Percentiles rank a stretch among this genome's conserved stretches.
Conservation (phyloP, 768 basidiomycete species). For the Termitomyces sp. region DNA sequence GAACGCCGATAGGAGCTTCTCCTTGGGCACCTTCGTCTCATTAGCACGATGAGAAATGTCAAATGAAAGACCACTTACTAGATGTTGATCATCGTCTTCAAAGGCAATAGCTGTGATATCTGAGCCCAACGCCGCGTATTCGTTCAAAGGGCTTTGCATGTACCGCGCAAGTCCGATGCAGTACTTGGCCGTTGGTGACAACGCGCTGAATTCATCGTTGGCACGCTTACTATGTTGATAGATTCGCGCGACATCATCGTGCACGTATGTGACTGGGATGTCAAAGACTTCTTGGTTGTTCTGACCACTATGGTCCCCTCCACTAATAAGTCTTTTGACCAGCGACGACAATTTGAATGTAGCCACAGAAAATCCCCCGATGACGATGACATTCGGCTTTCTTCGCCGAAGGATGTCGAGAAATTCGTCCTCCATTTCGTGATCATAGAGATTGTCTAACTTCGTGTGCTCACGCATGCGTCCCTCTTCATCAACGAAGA, state of each 20-base stretch:
- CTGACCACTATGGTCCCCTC: neutral
- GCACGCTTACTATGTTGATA: slow-evolving; percentile 91
- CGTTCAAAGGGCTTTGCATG: slow-evolving; percentile 89
- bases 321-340: slow-evolving; percentile 49
- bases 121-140: slow-evolving; percentile 83
- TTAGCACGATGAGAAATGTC: slow-evolving; percentile 1
- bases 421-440: slow-evolving; percentile 67
- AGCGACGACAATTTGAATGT: slow-evolving; percentile 65
- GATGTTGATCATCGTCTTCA: slow-evolving; percentile 80
- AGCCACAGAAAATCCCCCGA: slow-evolving; percentile 84
- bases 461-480: slow-evolving; percentile 87
- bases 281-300: slow-evolving; percentile 41
- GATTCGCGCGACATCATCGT: slow-evolving; percentile 89
- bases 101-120: slow-evolving; percentile 83
- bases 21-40: slow-evolving; percentile 62
- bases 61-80: slow-evolving; percentile 43
- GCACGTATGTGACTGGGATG: slow-evolving; percentile 76
- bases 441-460: slow-evolving; percentile 80
- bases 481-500: slow-evolving; percentile 85
- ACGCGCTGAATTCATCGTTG: slow-evolving; percentile 71
- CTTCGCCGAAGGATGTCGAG: slow-evolving; percentile 76
- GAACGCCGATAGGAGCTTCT: slow-evolving; percentile 75
- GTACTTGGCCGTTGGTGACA: slow-evolving; percentile 80
- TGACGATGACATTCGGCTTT: slow-evolving; percentile 81
- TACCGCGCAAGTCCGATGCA: slow-evolving; percentile 93